A percentile compares a stretch with the other conserved stretches of the same genome.
phyloP scores from a whole-genome alignment of 345 rosid species.

The Mangifera indica region DNA sequence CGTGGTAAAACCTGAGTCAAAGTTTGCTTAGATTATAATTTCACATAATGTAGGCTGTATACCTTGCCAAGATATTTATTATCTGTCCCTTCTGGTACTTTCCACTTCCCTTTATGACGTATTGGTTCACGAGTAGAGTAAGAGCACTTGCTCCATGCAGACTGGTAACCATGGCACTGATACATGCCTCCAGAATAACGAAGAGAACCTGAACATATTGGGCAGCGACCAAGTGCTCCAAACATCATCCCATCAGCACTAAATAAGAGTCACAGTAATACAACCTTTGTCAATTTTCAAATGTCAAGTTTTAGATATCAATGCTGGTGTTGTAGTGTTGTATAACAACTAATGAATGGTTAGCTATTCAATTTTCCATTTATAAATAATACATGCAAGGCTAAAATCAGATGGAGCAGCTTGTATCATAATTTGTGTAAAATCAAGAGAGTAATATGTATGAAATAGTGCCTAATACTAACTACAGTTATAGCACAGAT shows the following conservation, averaged over 20 bases:
- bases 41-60: slow-evolving; percentile 6
- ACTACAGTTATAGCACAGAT: not conserved
- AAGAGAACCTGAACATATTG: slow-evolving; percentile 69
- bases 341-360: not conserved
- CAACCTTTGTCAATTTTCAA: slow-evolving; percentile 10
- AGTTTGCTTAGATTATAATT: slow-evolving; percentile 12
- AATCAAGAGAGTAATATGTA: not conserved
- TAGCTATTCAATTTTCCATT: not conserved
- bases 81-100: slow-evolving; percentile 64
- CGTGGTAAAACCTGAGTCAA: slow-evolving; percentile 14
- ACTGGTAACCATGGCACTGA: slow-evolving; percentile 66
- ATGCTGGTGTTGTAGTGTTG: not conserved
- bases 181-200: slow-evolving; percentile 75
- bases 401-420: no score
- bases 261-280: slow-evolving; percentile 23
- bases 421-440: not conserved
- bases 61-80: slow-evolving; percentile 74
- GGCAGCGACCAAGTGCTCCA: slow-evolving; percentile 79
- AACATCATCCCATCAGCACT: slow-evolving; percentile 98
- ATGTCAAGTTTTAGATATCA: not conserved
- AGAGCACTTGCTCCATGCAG: slow-evolving; percentile 95
- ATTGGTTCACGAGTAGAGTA: slow-evolving; percentile 70
- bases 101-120: slow-evolving; percentile 78
- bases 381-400: no score
- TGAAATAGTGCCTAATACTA: not conserved